phyloP scores from a whole-genome alignment of 371 early-diverging fungal genomes.

The Lichtheimia ramosa region DNA sequence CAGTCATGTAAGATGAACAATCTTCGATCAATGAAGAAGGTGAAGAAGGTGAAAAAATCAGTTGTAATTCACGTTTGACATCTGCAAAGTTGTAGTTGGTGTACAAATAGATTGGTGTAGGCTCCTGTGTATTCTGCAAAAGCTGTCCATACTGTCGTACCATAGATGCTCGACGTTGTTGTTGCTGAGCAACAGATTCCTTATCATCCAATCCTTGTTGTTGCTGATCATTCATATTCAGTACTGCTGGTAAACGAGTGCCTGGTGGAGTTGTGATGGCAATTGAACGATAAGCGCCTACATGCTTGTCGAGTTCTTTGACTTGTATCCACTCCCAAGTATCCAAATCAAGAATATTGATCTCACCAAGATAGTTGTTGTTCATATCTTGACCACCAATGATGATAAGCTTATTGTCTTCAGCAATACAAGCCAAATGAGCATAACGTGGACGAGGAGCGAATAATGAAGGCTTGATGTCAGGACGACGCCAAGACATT shows the following conservation, averaged over 20 bases:
- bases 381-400: constrained; percentile 80
- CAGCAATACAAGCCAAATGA: constrained; percentile 62
- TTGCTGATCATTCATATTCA: constrained; percentile 9
- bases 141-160: constrained; percentile 3
- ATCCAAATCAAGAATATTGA: constrained; percentile 72
- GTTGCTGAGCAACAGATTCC: not conserved
- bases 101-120: constrained; percentile 60
- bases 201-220: not conserved
- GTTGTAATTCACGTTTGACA: constrained; percentile 72
- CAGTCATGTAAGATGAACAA: constrained; percentile 60
- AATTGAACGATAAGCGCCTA: constrained; percentile 77
- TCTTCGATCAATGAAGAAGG: constrained; percentile 42
- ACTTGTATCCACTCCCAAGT: constrained; percentile 64
- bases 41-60: constrained; percentile 50
- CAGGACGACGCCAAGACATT: constrained; percentile 61
- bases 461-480: constrained; percentile 46
- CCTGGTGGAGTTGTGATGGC: constrained; percentile 45
- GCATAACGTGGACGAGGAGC: constrained; percentile 77
- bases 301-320: constrained; percentile 61
- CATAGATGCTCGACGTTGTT: not conserved
- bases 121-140: constrained; percentile 11
- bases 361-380: constrained; percentile 75
- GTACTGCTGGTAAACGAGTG: constrained; percentile 22
- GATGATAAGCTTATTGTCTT: constrained; percentile 58
- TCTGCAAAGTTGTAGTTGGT: constrained; percentile 82